Evolutionary conservation across 2,329 filamentous ascomycete genomes (phyloP).

Genomic region (Calonectria pseudoreteaudii): DNA sequence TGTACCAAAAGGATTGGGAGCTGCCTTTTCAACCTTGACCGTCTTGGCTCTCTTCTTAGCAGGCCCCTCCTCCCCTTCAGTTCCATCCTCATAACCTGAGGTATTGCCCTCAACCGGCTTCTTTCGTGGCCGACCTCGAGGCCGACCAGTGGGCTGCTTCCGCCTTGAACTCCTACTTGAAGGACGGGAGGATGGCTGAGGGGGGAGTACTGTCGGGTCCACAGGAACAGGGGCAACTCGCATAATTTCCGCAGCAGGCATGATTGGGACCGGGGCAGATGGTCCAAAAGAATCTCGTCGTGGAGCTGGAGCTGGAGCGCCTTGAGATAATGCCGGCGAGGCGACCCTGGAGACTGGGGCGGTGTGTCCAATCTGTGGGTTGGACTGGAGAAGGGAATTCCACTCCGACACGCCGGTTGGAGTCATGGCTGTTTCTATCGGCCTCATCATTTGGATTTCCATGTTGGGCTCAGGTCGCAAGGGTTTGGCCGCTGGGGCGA

Average conservation of each 20-base stretch:
- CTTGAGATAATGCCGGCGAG: slow-evolving; percentile 53
- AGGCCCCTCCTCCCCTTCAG: slow-evolving; percentile 68
- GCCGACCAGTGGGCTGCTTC: slow-evolving; percentile 64
- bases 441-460: slow-evolving; percentile 40
- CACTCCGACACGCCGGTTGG: slow-evolving; percentile 79
- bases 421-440: slow-evolving; percentile 53
- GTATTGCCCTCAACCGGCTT: slow-evolving; percentile 72
- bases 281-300: slow-evolving; percentile 45
- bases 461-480: slow-evolving; percentile 45
- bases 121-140: slow-evolving; percentile 68
- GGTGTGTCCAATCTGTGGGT: slow-evolving; percentile 64
- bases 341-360: slow-evolving; percentile 49
- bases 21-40: slow-evolving; percentile 78
- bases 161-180: slow-evolving; percentile 68
- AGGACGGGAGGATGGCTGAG: slow-evolving; percentile 62
- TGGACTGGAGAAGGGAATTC: slow-evolving; percentile 81
- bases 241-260: slow-evolving; percentile 45
- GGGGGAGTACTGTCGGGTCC: slow-evolving; percentile 37
- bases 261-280: slow-evolving; percentile 36
- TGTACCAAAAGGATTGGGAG: slow-evolving; percentile 77
- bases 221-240: slow-evolving; percentile 51
- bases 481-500: slow-evolving; percentile 79
- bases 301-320: slow-evolving; percentile 32
- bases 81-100: slow-evolving; percentile 78
- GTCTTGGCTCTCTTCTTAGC: slow-evolving; percentile 81